A percentile compares a stretch with the other conserved stretches of the same genome.
Evolutionary conservation across 352 stramenopile genomes (phyloP).

Genomic region (Phytophthora kernoviae): DNA sequence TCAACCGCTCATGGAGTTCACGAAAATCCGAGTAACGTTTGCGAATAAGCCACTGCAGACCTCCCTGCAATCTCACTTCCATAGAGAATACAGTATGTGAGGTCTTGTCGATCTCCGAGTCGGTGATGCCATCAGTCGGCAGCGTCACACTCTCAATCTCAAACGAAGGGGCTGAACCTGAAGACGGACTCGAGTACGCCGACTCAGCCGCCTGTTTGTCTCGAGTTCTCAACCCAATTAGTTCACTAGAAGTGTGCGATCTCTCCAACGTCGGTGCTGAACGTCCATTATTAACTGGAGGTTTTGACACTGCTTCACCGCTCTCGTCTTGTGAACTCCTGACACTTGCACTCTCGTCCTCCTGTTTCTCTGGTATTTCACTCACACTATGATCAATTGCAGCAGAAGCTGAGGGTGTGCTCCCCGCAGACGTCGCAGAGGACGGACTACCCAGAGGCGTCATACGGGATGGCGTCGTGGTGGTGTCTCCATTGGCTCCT

Average conservation of each 20-base stretch:
- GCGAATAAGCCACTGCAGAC: slow-evolving; percentile 88
- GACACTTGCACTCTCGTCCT: slow-evolving; percentile 30
- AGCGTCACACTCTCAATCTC: slow-evolving; percentile 87
- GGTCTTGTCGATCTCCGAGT: slow-evolving; percentile 83
- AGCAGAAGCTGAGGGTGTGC: slow-evolving; percentile 14
- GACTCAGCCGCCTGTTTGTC: slow-evolving; percentile 61
- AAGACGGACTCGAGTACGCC: slow-evolving; percentile 38
- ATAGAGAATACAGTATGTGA: slow-evolving; percentile 84
- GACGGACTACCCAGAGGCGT: slow-evolving; percentile 46
- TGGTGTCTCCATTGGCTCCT: slow-evolving; percentile 29
- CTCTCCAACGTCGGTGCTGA: slow-evolving; percentile 60
- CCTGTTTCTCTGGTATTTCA: slow-evolving; percentile 42
- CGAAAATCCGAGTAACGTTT: slow-evolving; percentile 91
- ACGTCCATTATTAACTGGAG: slow-evolving; percentile 22
- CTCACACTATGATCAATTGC: slow-evolving; percentile 27
- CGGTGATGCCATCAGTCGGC: slow-evolving; percentile 66
- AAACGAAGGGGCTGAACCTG: slow-evolving; percentile 61
- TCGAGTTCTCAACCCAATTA: slow-evolving; percentile 60
- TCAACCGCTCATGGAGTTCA: slow-evolving; percentile 85
- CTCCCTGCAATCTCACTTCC: slow-evolving; percentile 77
- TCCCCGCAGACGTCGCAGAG: slow-evolving; percentile 52
- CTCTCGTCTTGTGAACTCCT: no score
- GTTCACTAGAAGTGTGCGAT: slow-evolving; percentile 73
- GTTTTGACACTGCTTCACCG: slow-evolving; percentile 14
- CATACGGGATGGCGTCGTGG: slow-evolving; percentile 37